Base-by-base conservation (phyloP, 371 early-diverging fungal species). In the Apophysomyces elegans region DNA sequence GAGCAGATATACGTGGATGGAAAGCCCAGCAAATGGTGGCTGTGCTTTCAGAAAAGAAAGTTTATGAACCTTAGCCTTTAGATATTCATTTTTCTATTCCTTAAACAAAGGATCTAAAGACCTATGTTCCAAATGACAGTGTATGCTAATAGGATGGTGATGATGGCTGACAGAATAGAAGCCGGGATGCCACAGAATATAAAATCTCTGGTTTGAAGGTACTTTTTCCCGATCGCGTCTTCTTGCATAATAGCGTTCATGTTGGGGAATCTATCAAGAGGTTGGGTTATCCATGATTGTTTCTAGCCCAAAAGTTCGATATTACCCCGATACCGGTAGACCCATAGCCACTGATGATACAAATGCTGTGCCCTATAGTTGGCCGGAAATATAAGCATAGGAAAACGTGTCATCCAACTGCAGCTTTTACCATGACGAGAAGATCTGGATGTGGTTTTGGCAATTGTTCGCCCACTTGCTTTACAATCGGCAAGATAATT, bases 21-120 rank as follows among this genome's bases (percentile, higher is more conserved):
- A 38, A 85, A 82, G 61, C 93, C 95, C 41, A 93, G 93, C 86
- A 98, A 98, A 74, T 99, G 98, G 98, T 99, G 99, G 99, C 87
- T 97, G 89, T 90, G 93, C 73, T 99, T 99, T 84, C 88, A 93
- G 66, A 98, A 97, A 89, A 85, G 96, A 75, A 95, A 96, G 86
- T 99, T 99, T 72, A 98, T 99, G 98, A 91, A 91, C 74, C 88
- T 92, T 83, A 69, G 69, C 54, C 62, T 70, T 60, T 70, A 68
- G 56, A 66, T 61, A 67, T 36, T 43, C 43, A 56, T 44, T 57
- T 14, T 45, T 32, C 4, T 38, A 16, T 63, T 6, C 43, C 38
- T 21, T 32, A 26, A 18, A 37, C 8, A 41, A 64, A 32, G 39
- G 57, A 43, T 44, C 64, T 44, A 47, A 64, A 45, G 58, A 41